These are phyloP conservation scores for Suillus ampliporus DNA, from an alignment of 768 basidiomycete species.

Conservation along the genomic window DNA sequence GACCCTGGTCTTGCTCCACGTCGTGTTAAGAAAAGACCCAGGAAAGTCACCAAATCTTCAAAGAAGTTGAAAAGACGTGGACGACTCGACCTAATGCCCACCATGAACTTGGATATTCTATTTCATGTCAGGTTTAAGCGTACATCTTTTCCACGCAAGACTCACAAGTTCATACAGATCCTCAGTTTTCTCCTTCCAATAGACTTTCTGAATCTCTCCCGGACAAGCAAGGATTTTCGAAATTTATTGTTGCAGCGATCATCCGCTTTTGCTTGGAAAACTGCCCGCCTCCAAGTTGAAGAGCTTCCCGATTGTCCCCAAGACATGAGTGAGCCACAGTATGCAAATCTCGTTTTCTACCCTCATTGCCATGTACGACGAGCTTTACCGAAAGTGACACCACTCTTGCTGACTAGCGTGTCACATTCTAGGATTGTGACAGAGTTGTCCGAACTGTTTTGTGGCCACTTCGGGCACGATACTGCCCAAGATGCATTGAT, in stretches of 20 bases:
- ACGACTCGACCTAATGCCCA: conserved; percentile 34
- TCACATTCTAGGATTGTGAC: conserved; percentile 1
- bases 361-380: conserved; percentile 7
- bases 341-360: conserved; percentile 48
- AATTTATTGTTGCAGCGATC: conserved; percentile 34
- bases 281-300: conserved; percentile 40
- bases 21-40: conserved; percentile 4
- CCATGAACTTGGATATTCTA: conserved; percentile 24
- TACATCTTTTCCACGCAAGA: neutral
- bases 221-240: conserved; percentile 43
- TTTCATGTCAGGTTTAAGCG: conserved; percentile 11
- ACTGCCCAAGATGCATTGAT: conserved; percentile 1
- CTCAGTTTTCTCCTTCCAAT: conserved; percentile 44
- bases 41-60: neutral
- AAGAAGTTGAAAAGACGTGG: conserved; percentile 3
- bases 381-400: neutral
- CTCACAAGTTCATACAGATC: conserved; percentile 32
- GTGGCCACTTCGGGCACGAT: conserved; percentile 6
- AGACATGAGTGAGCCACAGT: conserved; percentile 52
- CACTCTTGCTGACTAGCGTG: neutral
- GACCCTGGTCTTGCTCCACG: neutral
- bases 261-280: conserved; percentile 40
- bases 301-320: conserved; percentile 48
- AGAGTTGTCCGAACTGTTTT: conserved; percentile 7
- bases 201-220: conserved; percentile 48